Base-by-base conservation (phyloP, 441 rosid genomes). In the Populus hybrid region DNA sequence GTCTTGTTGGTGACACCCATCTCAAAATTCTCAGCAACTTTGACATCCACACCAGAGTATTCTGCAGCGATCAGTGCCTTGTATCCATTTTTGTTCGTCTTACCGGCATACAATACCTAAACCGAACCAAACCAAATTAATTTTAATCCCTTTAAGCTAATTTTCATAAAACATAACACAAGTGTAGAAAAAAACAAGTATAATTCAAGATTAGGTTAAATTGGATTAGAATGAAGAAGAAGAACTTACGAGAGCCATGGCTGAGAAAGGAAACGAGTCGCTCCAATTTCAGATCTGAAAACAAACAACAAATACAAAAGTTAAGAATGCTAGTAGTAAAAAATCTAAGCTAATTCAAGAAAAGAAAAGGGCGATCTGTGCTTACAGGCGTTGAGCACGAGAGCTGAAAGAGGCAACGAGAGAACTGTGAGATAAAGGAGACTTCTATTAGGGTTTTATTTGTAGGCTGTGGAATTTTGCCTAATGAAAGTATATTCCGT, bases 31-130 rank as follows among this genome's bases (percentile, higher is more conserved):
- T 90, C 86, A 1, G 64, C 82, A 40, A 93, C 40, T 53, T 84
- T 77, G 78, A 93, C 89, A 78, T 93, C 30, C 73, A 93, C 93
- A 8, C 94, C 98, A 26, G 84, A 67, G 82, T 91, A 95, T 82
- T 95, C 98, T 10, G 98, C 99, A 1, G 81, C 91, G 79, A 95
- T 92, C 63, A 90, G 95, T 81, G 89, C 70, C 86, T 95, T 94
- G 79, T 23, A 82, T 1, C 82, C 90, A 88, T 82, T 89, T 78
- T 88, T 93, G 90, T 94, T 90, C n/a, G 75, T 82, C 50, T 84
- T 86, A 57, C 79, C 80, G 0, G 93, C 83, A 77, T 93, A 87
- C 88, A 94, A 40, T 16, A 90, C 86, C 98, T 94, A 77, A 66
- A n/a, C 30, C 2, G 6, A 46, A 74, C 76, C 59, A 71, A 74